Base-by-base conservation (phyloP, 2,329 filamentous ascomycete genomes). In the Talaromyces amestolkiae region DNA sequence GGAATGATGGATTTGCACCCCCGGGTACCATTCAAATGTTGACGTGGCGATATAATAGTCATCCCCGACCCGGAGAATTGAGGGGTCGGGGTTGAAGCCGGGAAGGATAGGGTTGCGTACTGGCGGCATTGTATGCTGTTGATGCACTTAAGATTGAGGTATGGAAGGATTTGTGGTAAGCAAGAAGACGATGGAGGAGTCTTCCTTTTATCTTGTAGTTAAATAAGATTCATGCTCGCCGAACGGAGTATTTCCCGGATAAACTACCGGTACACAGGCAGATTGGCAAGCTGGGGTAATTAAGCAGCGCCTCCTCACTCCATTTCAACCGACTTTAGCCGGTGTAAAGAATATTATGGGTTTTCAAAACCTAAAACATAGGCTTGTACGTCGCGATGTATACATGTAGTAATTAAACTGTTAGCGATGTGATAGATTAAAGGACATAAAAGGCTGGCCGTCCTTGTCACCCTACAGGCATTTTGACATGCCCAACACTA, bases 71-170 rank as follows among this genome's bases (percentile, higher is more conserved):
- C 82, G 76, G 11, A 83, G 69, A 61, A 84, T 79, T 1, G 85
- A 86, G 0, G 86, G 86, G 68, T 88, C 86, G 17, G 86, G 84
- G 65, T 87, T 87, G 77, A 87, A 87, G 27, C 85, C 85, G 10
- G 79, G 79, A 37, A 87, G 77, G 47, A 87, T 80, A 2, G 85
- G 86, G 71, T 87, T 87, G 65, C 79, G 79, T 43, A 85, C 58
- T 62, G 27, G 58, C 17, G 64, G 51, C 64, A 65, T 65, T 33
- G 49, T 61, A 33, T 31, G 58, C 13, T 61, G 27, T 19, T 35
- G 6, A 39, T n/a, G 47, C 27, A 24, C 22, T 19, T 15, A 11
- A 39, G 6, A n/a, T 47, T 53, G n/a, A 9, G 15, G 10, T 37
- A 7, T 27, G 4, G n/a, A 10, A 17, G 9, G 33, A 35, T 6